phyloP scores from a whole-genome alignment of 2,329 filamentous ascomycete genomes.

The Tolypocladium album region DNA sequence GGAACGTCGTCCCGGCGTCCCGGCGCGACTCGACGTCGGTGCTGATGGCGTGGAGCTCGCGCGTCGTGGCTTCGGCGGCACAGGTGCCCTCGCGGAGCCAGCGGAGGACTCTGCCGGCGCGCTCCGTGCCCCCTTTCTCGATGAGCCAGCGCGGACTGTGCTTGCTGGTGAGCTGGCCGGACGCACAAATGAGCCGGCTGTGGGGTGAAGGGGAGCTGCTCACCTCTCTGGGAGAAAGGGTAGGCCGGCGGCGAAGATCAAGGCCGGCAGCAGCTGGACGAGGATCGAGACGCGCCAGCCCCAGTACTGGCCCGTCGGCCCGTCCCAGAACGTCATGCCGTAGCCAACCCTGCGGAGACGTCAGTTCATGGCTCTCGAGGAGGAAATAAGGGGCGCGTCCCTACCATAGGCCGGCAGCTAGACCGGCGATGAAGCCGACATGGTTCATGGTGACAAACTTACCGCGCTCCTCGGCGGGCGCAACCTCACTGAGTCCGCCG shows the following conservation, averaged over 20 bases:
- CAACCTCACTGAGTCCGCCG: constrained; percentile 32
- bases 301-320: constrained; percentile 27
- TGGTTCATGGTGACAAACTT: constrained; percentile 49
- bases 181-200: background rate
- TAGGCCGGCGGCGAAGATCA: constrained; percentile 36
- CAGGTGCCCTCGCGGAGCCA: constrained; percentile 37
- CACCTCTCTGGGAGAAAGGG: constrained; percentile 45
- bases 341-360: constrained; percentile 38
- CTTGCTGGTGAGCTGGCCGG: background rate
- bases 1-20: constrained; percentile 10
- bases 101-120: constrained; percentile 30
- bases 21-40: constrained; percentile 29
- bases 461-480: constrained; percentile 41
- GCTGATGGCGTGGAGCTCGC: constrained; percentile 35
- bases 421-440: constrained; percentile 43
- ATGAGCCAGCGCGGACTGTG: constrained; percentile 45
- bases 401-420: constrained; percentile 45
- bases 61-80: constrained; percentile 22
- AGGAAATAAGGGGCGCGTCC: constrained; percentile 1
- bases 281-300: constrained; percentile 44
- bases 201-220: constrained; percentile 14
- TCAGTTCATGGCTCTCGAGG: background rate
- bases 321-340: constrained; percentile 41
- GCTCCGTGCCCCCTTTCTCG: constrained; percentile 32
- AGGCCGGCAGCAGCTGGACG: constrained; percentile 38